Evolutionary conservation across 2,329 filamentous ascomycete genomes (phyloP), one percentile per base, ranked within the genome.

Genomic region (Rugonectria rugulosa): DNA sequence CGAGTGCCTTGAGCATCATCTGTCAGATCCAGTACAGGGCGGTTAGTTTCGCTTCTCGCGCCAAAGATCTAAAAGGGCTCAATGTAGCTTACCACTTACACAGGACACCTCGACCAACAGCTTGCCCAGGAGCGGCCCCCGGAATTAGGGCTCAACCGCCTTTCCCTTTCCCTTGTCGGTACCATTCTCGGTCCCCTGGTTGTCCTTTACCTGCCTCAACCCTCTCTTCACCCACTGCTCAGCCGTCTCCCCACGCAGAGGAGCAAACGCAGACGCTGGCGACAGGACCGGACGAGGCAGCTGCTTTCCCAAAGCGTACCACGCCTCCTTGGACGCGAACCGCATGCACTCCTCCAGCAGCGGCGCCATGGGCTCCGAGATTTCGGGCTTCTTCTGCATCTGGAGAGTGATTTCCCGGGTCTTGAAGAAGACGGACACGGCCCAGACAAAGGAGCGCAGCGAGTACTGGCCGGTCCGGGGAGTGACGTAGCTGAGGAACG

Each of bases 401-500:
- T 57, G 57, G 6, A 63, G 63, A 5, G 70, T 48, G 51, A 72
- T 68, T 23, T 57, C 44, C 17, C 71, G 64, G 3, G 59, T 57
- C 19, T 70, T 69, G 9, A 69, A 52, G 24, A 66, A 73, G 17
- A 68, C 62, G 15, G 62, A 62, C 3, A 61, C 63, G 2, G 67
- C 71, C 70, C 71, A 75, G 34, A 68, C 56, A 20, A 68, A 71
- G 47, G 62, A 69, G 2, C 66, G 49, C 12, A 57, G 50, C 4
- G 71, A 61, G 19, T 63, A 63, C 9, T 46, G 46, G 6, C 67
- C 65, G 11, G 66, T 60, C 9, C 56, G 57, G 17, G 53, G 54
- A 1, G 70, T 62, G 31, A 75, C 57, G 70, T 70, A 73, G 60
- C 72, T 68, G 50, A 75, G 62, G 47, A 73, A 75, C 8, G 49